phyloP scores from a whole-genome alignment of 495 filamentous ascomycete genomes.

The Niebla homalea region DNA sequence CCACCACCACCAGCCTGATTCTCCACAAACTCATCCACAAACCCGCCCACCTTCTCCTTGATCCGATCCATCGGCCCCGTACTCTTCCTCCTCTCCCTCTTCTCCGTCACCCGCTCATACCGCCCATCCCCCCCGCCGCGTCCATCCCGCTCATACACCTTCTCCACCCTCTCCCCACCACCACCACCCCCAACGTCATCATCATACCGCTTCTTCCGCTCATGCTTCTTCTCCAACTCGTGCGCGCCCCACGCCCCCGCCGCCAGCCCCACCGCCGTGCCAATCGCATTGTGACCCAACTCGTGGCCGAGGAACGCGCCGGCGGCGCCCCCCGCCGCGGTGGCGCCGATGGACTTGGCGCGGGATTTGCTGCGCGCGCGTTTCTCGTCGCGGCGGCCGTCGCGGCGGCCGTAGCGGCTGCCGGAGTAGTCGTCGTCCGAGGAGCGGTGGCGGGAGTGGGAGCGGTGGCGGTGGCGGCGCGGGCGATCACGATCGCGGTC shows the following conservation, averaged over 20 bases:
- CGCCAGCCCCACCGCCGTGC: slow-evolving; percentile 34
- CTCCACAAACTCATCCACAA: neutral
- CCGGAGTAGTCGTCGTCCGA: neutral
- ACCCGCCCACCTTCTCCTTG: slow-evolving; percentile 4
- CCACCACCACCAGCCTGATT: neutral
- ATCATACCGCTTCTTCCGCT: slow-evolving; percentile 30
- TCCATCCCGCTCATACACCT: neutral
- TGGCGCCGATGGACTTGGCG: slow-evolving; percentile 30
- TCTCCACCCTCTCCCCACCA: neutral
- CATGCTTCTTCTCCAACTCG: slow-evolving; percentile 27
- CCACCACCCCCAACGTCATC: too few species aligned
- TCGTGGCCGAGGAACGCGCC: slow-evolving; percentile 40
- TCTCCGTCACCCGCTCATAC: neutral
- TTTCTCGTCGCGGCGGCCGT: neutral
- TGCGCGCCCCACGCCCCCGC: slow-evolving; percentile 47
- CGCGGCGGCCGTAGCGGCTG: neutral
- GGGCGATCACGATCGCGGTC: slow-evolving; percentile 3
- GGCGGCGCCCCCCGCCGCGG: slow-evolving; percentile 37
- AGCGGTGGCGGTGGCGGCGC: neutral
- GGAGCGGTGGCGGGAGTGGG: neutral
- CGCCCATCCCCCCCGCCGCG: too few species aligned
- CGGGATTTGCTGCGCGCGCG: neutral
- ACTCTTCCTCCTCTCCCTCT: neutral
- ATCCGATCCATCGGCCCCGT: neutral
- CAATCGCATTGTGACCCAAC: slow-evolving; percentile 33